phyloP scores from a whole-genome alignment of 331 rosid genomes.

The Stylosanthes scabra region DNA sequence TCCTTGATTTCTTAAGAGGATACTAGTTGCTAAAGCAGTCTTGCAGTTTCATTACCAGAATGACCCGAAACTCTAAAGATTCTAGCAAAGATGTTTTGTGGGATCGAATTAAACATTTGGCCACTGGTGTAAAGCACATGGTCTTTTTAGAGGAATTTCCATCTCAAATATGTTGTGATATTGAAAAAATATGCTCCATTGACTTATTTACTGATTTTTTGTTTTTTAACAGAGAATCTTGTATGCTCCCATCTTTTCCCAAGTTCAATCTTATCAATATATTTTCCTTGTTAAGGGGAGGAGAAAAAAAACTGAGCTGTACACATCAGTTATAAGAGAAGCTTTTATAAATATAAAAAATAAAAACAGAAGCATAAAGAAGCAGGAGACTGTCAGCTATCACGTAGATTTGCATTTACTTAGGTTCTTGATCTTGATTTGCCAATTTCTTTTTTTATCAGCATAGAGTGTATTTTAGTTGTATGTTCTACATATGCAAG shows the following conservation, averaged over 20 bases:
- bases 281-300: constrained; percentile 1
- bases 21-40: constrained; percentile 8
- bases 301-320: neutral
- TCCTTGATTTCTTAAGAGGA: constrained; percentile 21
- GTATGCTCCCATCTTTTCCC: neutral
- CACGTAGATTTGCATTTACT: no score
- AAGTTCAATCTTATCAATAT: neutral
- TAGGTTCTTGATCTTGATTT: constrained; percentile 27
- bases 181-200: constrained; percentile 8
- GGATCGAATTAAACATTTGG: neutral
- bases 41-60: constrained; percentile 24
- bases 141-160: constrained; percentile 2
- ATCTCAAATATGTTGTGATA: neutral
- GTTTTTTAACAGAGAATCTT: no score
- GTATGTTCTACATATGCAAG: constrained; percentile 14
- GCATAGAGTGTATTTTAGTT: neutral
- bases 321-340: neutral
- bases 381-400: neutral
- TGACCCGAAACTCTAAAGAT: neutral
- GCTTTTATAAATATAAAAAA: no score
- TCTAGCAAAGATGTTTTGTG: neutral
- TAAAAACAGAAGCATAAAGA: neutral
- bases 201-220: constrained; percentile 2
- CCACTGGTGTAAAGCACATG: neutral
- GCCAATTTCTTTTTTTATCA: constrained; percentile 6